Percentiles rank a stretch among this genome's conserved stretches.
Evolutionary conservation across 768 basidiomycete species (phyloP).

Genomic region (Strobilomyces dryophilus): DNA sequence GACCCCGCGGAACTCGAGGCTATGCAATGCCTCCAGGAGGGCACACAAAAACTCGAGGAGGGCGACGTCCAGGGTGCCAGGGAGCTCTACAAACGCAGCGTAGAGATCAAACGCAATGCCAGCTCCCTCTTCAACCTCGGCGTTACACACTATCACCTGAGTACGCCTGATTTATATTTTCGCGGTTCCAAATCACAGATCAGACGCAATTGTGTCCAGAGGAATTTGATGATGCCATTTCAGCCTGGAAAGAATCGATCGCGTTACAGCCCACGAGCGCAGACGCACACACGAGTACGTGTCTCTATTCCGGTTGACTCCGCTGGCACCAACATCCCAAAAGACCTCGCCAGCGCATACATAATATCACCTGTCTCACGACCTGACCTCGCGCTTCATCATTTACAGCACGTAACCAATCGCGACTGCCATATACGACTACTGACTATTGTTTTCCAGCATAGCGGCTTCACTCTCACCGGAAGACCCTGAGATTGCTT

Average conservation of each 20-base stretch:
- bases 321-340: conserved; percentile 21
- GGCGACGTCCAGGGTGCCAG: conserved; percentile 81
- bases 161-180: conserved; percentile 41
- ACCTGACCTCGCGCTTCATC: conserved; percentile 83
- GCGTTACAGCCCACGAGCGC: conserved; percentile 76
- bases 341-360: conserved; percentile 88
- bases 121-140: conserved; percentile 86
- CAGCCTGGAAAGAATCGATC: conserved; percentile 84
- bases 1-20: conserved; percentile 84
- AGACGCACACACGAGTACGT: conserved; percentile 83
- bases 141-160: conserved; percentile 86
- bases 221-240: conserved; percentile 84
- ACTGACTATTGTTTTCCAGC: conserved; percentile 44
- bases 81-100: conserved; percentile 70
- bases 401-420: conserved; percentile 58
- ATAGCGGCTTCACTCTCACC: conserved; percentile 80
- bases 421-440: conserved; percentile 27
- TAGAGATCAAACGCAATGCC: conserved; percentile 74
- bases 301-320: conserved; percentile 16
- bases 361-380: conserved; percentile 75
- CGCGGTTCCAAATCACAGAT: conserved; percentile 12
- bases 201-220: conserved; percentile 41
- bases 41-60: conserved; percentile 80
- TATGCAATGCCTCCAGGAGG: conserved; percentile 73
- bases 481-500: conserved; percentile 87